Base-by-base conservation (phyloP, 2,329 filamentous ascomycete genomes). In the Fusarium sacchari region DNA sequence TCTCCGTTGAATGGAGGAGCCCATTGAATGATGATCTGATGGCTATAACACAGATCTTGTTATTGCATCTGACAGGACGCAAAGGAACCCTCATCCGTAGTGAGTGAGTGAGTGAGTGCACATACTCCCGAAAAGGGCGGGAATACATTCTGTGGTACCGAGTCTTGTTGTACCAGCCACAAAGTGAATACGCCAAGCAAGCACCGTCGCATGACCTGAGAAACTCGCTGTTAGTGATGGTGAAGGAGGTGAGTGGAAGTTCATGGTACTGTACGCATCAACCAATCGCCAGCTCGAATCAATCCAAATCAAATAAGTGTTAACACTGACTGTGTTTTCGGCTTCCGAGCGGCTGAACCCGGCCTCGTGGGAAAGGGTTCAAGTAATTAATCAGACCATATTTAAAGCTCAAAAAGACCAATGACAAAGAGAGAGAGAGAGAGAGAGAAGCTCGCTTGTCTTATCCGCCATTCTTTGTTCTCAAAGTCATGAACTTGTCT, bases 341-440 rank as follows among this genome's bases (percentile, higher is more conserved):
- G 70, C 60, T 71, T 32, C 65, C 57, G 52, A 66, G 49, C 47
- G 50, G 53, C 39, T 73, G 69, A 56, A 56, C 63, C 52, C 60
- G 71, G 47, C 6, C 32, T 49, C 14, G 36, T 42, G 28, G 43
- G 56, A 30, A 56, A 55, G 30, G 39, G 20, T 36, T 20, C n/a
- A 39, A 32, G 36, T 20, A 22, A 53, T 50, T 24, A 32, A 52
- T 64, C 50, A 69, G 64, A 28, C 56, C 64, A 68, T 42, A 36
- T 67, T 42, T 13, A 10, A 49, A 57, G 39, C 32, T 68, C 24
- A 32, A 22, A 34, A 50, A 44, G 43, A 40, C 61, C 65, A 47
- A 37, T 60, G 44, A 32, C 10, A 44, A 49, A 40, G 20, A 22
- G 37, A 22, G 20, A 8, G 32, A 32, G 13, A 32, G n/a, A n/a